Evolutionary conservation across 345 rosid genomes (phyloP), one percentile per base, ranked within the genome.

Genomic region (Anacardium occidentale): DNA sequence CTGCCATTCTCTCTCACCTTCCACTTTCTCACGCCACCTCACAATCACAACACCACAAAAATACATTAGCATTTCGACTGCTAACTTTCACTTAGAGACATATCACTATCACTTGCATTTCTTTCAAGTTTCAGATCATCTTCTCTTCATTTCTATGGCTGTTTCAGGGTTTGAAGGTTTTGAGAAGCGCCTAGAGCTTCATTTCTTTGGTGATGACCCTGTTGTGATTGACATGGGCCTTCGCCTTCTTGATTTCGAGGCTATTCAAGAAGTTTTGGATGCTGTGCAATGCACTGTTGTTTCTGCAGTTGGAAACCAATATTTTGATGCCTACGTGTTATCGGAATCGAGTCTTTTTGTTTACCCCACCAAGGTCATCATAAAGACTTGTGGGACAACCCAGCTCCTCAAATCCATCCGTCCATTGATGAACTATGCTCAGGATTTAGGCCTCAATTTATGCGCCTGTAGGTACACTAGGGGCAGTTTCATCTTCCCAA

Each of bases 371-470:
- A 95, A 90, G 80, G 85, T 95, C 83, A 88, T 95, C 77, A 92
- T 95, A 88, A 95, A 95, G 80, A 95, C 99, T 12, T 95, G 99
- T 70, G 99, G 99, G 77, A 95, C 99, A 54, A 95, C 99, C 26
- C 96, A 91, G 76, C 91, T 95, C 44, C 93, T 95, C 74, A 90
- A 90, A 84, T 91, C 98, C 56, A 81, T 95, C 88, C 89, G 86
- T 68, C 98, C 98, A 18, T 82, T 95, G 78, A 59, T 95, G 62
- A 79, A 73, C 68, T 79, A 83, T 12, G 97, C 99, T 0, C 77
- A 67, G 62, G 75, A 77, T 68, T 89, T 92, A 17, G 86, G 85
- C 78, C 97, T 92, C 75, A 66, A 84, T 2, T 61, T 88, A 51
- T 81, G 83, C 70, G 76, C 81, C 5, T 91, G 98, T 56, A 66